phyloP scores from a whole-genome alignment of 257 asterid genomes.

The Jacaranda copaia region DNA sequence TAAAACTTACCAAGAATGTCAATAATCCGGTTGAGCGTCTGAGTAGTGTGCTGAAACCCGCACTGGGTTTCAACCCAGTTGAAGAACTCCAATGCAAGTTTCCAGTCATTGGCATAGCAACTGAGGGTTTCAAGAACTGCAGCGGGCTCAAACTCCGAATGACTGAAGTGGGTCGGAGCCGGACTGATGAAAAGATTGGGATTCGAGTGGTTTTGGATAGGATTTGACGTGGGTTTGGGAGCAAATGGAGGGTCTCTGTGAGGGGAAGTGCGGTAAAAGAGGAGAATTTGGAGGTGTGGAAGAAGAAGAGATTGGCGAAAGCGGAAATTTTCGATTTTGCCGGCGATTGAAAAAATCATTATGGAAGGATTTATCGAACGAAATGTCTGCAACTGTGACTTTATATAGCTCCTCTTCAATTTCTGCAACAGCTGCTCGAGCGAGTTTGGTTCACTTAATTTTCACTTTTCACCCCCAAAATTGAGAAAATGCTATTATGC shows the following conservation, averaged over 20 bases:
- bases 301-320: slow-evolving; percentile 42
- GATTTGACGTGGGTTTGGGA: slow-evolving; percentile 36
- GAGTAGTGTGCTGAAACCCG: slow-evolving; percentile 71
- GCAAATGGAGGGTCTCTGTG: slow-evolving; percentile 28
- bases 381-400: slow-evolving; percentile 23
- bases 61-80: slow-evolving; percentile 68
- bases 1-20: slow-evolving; percentile 87
- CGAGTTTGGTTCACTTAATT: neutral
- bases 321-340: slow-evolving; percentile 43
- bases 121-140: slow-evolving; percentile 68
- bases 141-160: slow-evolving; percentile 44
- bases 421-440: neutral
- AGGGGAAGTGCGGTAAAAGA: slow-evolving; percentile 43
- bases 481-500: no score
- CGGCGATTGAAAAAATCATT: slow-evolving; percentile 53
- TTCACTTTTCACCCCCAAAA: neutral
- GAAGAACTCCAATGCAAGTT: slow-evolving; percentile 85
- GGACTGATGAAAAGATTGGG: slow-evolving; percentile 33
- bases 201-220: slow-evolving; percentile 30
- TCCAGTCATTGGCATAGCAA: slow-evolving; percentile 85
- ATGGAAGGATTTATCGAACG: slow-evolving; percentile 21
- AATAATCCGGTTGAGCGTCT: slow-evolving; percentile 68
- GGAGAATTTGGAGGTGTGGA: slow-evolving; percentile 41
- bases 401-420: neutral
- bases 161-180: slow-evolving; percentile 36